These are phyloP conservation scores for Verruconis gallopava DNA, from an alignment of 2,329 filamentous ascomycete species.

Conservation along the genomic window DNA sequence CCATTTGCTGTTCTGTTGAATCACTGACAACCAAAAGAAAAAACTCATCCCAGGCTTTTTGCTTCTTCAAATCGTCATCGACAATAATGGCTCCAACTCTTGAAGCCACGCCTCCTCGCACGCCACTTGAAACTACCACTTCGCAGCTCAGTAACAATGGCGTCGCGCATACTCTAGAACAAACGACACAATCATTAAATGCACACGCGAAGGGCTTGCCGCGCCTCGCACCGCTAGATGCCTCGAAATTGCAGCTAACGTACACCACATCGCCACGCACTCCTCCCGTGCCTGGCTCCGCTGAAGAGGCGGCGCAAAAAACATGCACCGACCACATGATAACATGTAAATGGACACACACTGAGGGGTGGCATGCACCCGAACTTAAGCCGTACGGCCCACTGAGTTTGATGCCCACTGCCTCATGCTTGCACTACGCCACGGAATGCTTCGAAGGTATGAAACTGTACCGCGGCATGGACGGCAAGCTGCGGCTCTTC, in stretches of 20 bases:
- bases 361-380: slow-evolving; percentile 59
- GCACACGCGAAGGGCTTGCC: slow-evolving; percentile 8
- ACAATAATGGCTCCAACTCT: neutral
- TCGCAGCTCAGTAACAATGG: slow-evolving; percentile 24
- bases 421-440: slow-evolving; percentile 74
- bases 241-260: slow-evolving; percentile 29
- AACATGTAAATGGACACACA: slow-evolving; percentile 52
- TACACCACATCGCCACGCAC: slow-evolving; percentile 28
- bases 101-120: neutral
- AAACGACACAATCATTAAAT: slow-evolving; percentile 13
- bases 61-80: too few relatives aligned
- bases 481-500: slow-evolving; percentile 64
- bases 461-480: slow-evolving; percentile 57
- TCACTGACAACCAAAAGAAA: neutral
- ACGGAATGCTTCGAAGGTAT: slow-evolving; percentile 84
- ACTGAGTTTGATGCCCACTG: slow-evolving; percentile 65
- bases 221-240: slow-evolving; percentile 28
- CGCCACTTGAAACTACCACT: slow-evolving; percentile 15
- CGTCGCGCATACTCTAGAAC: slow-evolving; percentile 18
- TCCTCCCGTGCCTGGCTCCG: slow-evolving; percentile 28
- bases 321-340: slow-evolving; percentile 80
- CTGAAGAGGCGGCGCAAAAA: slow-evolving; percentile 27
- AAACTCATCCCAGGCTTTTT: neutral
- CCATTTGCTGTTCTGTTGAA: neutral
- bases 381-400: slow-evolving; percentile 66